These are phyloP conservation scores for Trichomonas vaginalis DNA, from an alignment of 208 protist genomes.

Conservation along the genomic window DNA sequence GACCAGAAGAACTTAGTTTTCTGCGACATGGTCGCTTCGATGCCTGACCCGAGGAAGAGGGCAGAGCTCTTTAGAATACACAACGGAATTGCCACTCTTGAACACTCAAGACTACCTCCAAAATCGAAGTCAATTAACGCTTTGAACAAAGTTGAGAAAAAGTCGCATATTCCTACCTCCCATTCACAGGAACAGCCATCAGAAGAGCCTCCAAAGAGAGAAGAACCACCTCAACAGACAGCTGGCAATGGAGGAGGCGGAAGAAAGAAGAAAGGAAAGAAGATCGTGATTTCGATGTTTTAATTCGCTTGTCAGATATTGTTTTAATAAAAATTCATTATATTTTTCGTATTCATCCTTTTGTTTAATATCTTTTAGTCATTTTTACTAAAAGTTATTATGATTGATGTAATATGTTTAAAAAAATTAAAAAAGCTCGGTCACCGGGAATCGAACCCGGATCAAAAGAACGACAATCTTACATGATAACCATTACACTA, in stretches of 20 bases:
- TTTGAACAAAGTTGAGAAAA: neutral
- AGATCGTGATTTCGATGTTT: neutral
- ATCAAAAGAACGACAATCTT: no score
- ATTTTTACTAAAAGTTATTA: no score
- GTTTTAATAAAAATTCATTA: neutral
- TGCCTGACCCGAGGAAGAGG: neutral
- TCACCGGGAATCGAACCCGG: no score
- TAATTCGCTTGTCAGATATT: neutral
- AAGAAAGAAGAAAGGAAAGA: neutral
- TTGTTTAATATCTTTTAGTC: no score
- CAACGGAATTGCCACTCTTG: neutral
- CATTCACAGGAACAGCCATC: neutral
- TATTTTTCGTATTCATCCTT: no score
- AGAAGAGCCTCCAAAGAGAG: neutral
- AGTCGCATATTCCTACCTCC: neutral
- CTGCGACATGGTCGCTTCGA: neutral
- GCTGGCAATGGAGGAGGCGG: neutral
- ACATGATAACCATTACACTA: no score
- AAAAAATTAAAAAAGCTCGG: no score
- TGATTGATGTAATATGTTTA: no score
- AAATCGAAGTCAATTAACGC: neutral
- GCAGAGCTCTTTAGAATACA: neutral
- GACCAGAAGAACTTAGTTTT: neutral
- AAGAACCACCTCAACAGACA: neutral
- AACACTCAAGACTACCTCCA: neutral